Evolutionary conservation across 768 basidiomycete genomes (phyloP).

Genomic region (Lyophyllum semitale): DNA sequence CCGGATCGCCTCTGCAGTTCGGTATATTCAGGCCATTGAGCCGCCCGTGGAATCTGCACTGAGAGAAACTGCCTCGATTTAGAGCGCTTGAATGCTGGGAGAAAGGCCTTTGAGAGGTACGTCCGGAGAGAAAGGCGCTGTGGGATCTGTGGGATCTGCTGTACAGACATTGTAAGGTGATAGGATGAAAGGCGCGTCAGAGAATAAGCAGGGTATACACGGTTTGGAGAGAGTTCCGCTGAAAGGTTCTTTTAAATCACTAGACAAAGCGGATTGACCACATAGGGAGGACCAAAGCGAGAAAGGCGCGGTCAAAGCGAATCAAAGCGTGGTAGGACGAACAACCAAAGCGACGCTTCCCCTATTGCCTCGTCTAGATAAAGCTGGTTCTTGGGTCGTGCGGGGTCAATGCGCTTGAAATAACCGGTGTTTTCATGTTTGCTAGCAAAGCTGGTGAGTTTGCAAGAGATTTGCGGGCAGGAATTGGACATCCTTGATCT

Average conservation of each 20-base stretch:
- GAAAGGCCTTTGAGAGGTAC: constrained; percentile 11
- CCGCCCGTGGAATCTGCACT: constrained; percentile 4
- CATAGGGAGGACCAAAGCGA: not conserved
- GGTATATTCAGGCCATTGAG: constrained; percentile 16
- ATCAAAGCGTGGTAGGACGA: not conserved
- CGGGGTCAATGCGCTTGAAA: not conserved
- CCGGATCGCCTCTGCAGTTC: constrained; percentile 16
- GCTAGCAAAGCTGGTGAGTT: no score
- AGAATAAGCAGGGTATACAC: not conserved
- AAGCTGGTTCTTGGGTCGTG: not conserved
- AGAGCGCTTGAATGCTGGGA: constrained; percentile 15
- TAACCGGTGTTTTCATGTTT: no score
- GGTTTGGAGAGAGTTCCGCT: not conserved
- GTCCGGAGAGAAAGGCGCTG: constrained; percentile 9
- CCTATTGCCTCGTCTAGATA: no score
- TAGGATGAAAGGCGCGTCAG: not conserved
- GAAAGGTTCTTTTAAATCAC: not conserved
- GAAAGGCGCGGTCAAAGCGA: not conserved
- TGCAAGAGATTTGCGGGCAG: no score
- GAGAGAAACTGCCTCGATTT: not conserved
- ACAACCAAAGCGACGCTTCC: no score
- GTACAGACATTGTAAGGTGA: not conserved
- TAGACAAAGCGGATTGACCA: not conserved
- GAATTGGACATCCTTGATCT: no score
- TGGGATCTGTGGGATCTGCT: not conserved